Evolutionary conservation across 306 rosid species (phyloP).

Genomic region (Malus orientalis): DNA sequence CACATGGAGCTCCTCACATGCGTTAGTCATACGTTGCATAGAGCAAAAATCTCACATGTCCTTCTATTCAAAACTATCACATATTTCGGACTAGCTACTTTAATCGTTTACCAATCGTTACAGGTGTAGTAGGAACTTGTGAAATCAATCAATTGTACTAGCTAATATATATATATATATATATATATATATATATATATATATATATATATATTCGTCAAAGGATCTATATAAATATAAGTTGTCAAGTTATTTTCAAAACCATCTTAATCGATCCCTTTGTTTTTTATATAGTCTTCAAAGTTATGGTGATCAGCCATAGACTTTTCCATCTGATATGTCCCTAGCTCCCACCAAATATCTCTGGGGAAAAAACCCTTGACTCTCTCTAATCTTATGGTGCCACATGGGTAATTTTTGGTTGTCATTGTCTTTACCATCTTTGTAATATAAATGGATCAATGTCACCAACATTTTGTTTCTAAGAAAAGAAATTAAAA

Average conservation of each 20-base stretch:
- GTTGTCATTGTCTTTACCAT: background rate
- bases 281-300: background rate
- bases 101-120: background rate
- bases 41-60: background rate
- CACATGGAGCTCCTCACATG: background rate
- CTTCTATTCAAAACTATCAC: background rate
- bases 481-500: too few species aligned
- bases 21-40: background rate
- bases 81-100: background rate
- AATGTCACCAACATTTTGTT: too few species aligned
- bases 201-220: background rate
- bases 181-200: too few species aligned
- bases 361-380: background rate
- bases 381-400: background rate
- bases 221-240: background rate
- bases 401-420: slow-evolving; percentile 7
- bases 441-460: background rate
- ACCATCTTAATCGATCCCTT: background rate
- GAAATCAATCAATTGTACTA: background rate
- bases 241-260: background rate
- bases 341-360: background rate
- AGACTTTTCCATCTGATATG: background rate
- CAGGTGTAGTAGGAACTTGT: background rate
- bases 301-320: background rate
- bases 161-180: too few species aligned